Percentiles rank a stretch among this genome's conserved stretches.
Evolutionary conservation across 2,329 filamentous ascomycete species (phyloP).

Genomic region (Drechslera avenae): DNA sequence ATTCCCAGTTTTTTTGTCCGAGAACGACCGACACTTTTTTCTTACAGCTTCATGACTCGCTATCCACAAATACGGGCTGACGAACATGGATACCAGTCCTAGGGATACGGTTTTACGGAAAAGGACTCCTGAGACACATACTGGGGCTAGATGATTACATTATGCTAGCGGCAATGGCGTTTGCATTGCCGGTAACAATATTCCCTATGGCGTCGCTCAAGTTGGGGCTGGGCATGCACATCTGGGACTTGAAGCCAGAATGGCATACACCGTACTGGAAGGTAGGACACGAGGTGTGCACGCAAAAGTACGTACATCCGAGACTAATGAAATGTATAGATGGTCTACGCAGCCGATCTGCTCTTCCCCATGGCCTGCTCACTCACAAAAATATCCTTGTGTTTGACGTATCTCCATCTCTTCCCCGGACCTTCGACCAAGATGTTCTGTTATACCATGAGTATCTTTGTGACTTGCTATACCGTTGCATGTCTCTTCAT

Average conservation of each 20-base stretch:
- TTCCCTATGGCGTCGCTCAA: slow-evolving; percentile 28
- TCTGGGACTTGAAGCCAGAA: slow-evolving; percentile 37
- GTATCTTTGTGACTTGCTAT: slow-evolving; percentile 26
- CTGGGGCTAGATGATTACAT: slow-evolving; percentile 33
- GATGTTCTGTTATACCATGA: slow-evolving; percentile 28
- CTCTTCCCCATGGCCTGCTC: slow-evolving; percentile 30
- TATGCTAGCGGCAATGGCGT: slow-evolving; percentile 34
- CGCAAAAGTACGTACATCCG: background rate
- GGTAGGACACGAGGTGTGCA: slow-evolving; percentile 13
- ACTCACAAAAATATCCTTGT: slow-evolving; percentile 38
- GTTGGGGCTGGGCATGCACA: slow-evolving; percentile 30
- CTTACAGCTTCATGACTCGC: no score
- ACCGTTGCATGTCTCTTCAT: slow-evolving; percentile 27
- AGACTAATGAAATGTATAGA: slow-evolving; percentile 14
- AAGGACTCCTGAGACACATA: slow-evolving; percentile 25
- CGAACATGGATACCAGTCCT: slow-evolving; percentile 6
- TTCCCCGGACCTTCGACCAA: slow-evolving; percentile 31
- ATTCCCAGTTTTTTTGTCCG: no score
- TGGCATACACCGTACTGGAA: slow-evolving; percentile 29
- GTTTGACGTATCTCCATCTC: slow-evolving; percentile 36
- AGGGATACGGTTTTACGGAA: slow-evolving; percentile 28
- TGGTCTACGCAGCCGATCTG: slow-evolving; percentile 29
- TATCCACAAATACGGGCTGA: no score
- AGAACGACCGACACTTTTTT: no score
- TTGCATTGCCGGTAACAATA: slow-evolving; percentile 24